A percentile compares a stretch with the other conserved stretches of the same genome.
Evolutionary conservation across 2,329 filamentous ascomycete species (phyloP).

Genomic region (Myriosclerotinia scirpicola): DNA sequence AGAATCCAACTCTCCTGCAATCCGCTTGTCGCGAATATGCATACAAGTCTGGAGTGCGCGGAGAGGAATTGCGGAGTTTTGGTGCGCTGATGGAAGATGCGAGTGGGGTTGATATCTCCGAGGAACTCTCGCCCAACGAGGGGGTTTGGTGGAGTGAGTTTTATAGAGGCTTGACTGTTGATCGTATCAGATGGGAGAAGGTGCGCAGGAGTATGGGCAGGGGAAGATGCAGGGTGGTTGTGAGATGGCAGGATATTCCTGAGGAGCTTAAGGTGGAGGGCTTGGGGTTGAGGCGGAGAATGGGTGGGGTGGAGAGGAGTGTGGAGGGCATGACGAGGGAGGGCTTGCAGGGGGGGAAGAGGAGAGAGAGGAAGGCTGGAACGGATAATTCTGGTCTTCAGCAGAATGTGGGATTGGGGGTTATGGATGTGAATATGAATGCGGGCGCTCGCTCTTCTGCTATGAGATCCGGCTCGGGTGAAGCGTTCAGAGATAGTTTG

Average conservation of each 20-base stretch:
- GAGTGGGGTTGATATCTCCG: neutral
- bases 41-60: neutral
- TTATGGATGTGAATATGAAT: neutral
- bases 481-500: neutral
- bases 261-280: neutral
- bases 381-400: no score
- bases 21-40: neutral
- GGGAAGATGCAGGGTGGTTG: constrained; percentile 33
- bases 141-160: constrained; percentile 34
- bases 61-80: neutral
- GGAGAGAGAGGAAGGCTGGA: neutral
- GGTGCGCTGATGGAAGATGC: neutral
- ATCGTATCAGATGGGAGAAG: constrained; percentile 29
- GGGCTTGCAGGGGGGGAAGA: neutral
- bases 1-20: neutral
- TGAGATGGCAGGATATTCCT: constrained; percentile 28
- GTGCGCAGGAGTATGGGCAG: constrained; percentile 31
- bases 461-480: neutral
- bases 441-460: neutral
- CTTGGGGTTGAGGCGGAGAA: neutral
- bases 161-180: constrained; percentile 25
- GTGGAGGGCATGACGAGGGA: neutral
- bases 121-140: constrained; percentile 18
- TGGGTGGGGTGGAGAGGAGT: neutral
- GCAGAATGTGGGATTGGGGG: neutral